A percentile compares a stretch with the other conserved stretches of the same genome.
Evolutionary conservation across 495 filamentous ascomycete genomes (phyloP).

Genomic region (Tuber calosporum): DNA sequence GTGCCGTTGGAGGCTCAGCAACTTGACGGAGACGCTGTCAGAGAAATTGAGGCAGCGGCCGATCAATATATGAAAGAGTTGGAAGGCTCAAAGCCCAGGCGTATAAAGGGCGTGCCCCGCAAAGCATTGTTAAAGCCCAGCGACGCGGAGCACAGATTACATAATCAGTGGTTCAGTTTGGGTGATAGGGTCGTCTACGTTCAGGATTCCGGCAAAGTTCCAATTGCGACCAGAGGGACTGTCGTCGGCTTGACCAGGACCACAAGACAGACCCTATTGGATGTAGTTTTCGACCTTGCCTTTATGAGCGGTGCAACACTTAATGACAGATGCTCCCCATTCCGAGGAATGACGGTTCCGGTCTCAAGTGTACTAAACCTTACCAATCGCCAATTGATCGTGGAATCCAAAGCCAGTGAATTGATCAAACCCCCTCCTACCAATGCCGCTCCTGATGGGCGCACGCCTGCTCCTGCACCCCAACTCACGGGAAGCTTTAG

Average conservation of each 20-base stretch:
- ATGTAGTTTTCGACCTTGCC: slow-evolving; percentile 84
- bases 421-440: slow-evolving; percentile 49
- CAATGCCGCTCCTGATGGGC: slow-evolving; percentile 17
- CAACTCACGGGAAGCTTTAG: slow-evolving; percentile 26
- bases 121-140: slow-evolving; percentile 80
- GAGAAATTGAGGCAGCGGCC: slow-evolving; percentile 68
- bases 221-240: slow-evolving; percentile 84
- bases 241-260: slow-evolving; percentile 87
- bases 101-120: slow-evolving; percentile 71
- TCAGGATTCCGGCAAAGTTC: slow-evolving; percentile 86
- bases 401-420: slow-evolving; percentile 56
- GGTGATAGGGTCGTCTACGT: slow-evolving; percentile 92
- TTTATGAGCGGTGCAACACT: slow-evolving; percentile 96
- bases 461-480: slow-evolving; percentile 21
- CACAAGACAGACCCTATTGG: slow-evolving; percentile 68
- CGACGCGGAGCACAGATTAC: slow-evolving; percentile 83
- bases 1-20: slow-evolving; percentile 94
- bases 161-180: slow-evolving; percentile 73
- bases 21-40: slow-evolving; percentile 82
- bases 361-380: slow-evolving; percentile 79
- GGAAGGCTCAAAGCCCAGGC: slow-evolving; percentile 47
- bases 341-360: slow-evolving; percentile 89
- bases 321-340: slow-evolving; percentile 82
- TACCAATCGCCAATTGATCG: slow-evolving; percentile 69
- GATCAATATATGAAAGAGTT: slow-evolving; percentile 48